Conservation (phyloP, 371 early-diverging fungal species). For the Choanephora cucurbitarum region DNA sequence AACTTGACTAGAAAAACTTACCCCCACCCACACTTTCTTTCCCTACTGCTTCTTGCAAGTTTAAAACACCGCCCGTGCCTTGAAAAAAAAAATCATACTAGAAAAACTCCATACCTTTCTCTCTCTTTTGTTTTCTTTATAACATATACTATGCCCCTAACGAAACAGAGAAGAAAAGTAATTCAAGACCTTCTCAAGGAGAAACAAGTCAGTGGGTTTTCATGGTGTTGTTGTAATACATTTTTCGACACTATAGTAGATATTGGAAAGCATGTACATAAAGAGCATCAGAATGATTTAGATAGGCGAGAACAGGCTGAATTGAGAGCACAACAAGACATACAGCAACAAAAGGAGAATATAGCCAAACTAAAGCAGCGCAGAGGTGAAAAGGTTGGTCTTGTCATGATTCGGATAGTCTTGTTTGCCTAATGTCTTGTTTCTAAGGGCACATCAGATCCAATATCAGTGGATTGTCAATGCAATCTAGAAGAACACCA, state of each 20-base stretch:
- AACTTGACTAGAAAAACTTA: conserved; percentile 21
- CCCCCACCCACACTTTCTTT: not conserved
- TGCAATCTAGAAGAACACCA: conserved; percentile 30
- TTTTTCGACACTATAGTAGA: conserved; percentile 9
- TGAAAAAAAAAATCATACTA: not conserved
- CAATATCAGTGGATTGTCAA: conserved; percentile 34
- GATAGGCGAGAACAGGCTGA: conserved; percentile 9
- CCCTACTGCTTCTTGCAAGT: conserved; percentile 1
- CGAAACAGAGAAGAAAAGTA: conserved; percentile 14
- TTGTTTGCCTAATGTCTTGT: not conserved
- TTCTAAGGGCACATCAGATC: conserved; percentile 43
- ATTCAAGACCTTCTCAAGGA: conserved; percentile 26
- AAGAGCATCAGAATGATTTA: conserved; percentile 15
- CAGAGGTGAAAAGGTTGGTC: conserved; percentile 35
- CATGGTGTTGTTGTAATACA: conserved; percentile 27
- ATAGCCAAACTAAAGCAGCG: conserved; percentile 18
- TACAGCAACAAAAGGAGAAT: conserved; percentile 10
- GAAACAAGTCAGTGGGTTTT: conserved; percentile 3
- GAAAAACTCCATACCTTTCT: not conserved
- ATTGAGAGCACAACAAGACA: not conserved
- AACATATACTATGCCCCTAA: conserved; percentile 3
- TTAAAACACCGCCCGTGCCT: conserved; percentile 2
- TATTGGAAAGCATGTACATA: conserved; percentile 23
- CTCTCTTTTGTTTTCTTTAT: conserved; percentile 1
- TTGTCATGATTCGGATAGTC: not conserved